Base-by-base conservation (phyloP, 345 rosid genomes). In the Firmiana major region DNA sequence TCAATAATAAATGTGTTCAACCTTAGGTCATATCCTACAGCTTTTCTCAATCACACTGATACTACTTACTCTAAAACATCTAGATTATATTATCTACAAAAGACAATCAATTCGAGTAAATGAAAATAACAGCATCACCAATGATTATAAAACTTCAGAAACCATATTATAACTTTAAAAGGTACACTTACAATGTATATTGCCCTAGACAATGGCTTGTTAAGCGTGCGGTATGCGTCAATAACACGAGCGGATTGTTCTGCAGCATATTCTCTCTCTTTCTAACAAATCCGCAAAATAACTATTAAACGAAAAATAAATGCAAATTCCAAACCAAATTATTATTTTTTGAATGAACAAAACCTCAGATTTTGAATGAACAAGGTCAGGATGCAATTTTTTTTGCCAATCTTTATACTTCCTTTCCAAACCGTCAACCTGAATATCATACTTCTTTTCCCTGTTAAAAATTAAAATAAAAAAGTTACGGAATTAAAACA, bases 311-410 rank as follows among this genome's bases (percentile, higher is more conserved):
- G 22, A 31, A 31, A 53, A 40, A 76, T 45, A 22, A 28, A 15
- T 31, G 34, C 6, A 26, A 73, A 58, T 76, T 24, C 19, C 17
- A 68, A 65, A 24, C 36, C 19, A 36, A 68, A 46, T 7, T 46
- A 24, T 13, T 46, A 31, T 28, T 10, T 45, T 46, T 68, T 10
- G 73, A 24, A 68, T 45, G 36, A 68, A 62, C 73, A 80, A 80
- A 22, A 96, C 99, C 98, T 93, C 76, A 4, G 99, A 92, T 79
- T 96, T 96, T 8, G 91, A 86, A 83, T 96, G 98, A 76, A 96
- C 99, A 74, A 96, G 85, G 86, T 96, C 99, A 74, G 99, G 99
- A 86, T 96, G 98, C 66, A 96, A 59, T 82, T 91, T 92, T 85
- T 93, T 96, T 87, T 96, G 99, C 97, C 98, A 92, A 51, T 82